A percentile compares a stretch with the other conserved stretches of the same genome.
These are phyloP conservation scores for Moesziomyces sp. DNA, from an alignment of 1,284 basidiomycete genomes.

Conservation along the genomic window DNA sequence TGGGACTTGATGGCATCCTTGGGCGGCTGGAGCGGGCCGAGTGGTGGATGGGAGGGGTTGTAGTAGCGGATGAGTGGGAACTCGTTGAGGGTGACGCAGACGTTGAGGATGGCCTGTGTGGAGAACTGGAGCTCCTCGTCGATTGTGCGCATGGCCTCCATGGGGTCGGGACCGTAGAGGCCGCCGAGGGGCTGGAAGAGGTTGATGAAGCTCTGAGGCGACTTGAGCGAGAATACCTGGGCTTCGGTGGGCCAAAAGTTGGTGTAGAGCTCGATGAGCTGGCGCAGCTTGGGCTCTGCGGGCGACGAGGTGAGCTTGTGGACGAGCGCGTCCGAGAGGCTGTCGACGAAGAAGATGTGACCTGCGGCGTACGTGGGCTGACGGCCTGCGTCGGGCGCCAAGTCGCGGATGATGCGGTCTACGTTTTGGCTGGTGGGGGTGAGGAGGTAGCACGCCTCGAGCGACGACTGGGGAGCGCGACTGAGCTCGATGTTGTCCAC, in stretches of 20 bases:
- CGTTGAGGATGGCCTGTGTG: slow-evolving; percentile 71
- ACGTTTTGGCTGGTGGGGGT: slow-evolving; percentile 95
- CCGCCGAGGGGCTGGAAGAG: slow-evolving; percentile 51
- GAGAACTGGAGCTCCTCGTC: slow-evolving; percentile 64
- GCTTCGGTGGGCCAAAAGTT: slow-evolving; percentile 62
- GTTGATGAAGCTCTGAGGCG: slow-evolving; percentile 50
- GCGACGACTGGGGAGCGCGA: slow-evolving; percentile 50
- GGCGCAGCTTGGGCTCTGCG: slow-evolving; percentile 61
- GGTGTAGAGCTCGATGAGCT: slow-evolving; percentile 65
- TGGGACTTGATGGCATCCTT: slow-evolving; percentile 44
- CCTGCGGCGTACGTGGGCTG: slow-evolving; percentile 81
- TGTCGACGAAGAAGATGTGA: slow-evolving; percentile 94
- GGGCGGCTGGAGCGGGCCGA: slow-evolving; percentile 75
- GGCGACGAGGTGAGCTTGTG: slow-evolving; percentile 61
- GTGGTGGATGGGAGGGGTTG: slow-evolving; percentile 80
- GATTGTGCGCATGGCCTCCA: slow-evolving; percentile 53
- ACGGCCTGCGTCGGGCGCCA: slow-evolving; percentile 43
- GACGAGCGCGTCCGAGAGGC: slow-evolving; percentile 70
- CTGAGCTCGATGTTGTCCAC: slow-evolving; percentile 65
- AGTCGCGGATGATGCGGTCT: slow-evolving; percentile 78
- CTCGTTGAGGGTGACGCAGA: slow-evolving; percentile 91
- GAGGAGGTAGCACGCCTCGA: slow-evolving; percentile 77
- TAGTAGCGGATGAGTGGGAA: slow-evolving; percentile 96
- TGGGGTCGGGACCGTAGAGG: slow-evolving; percentile 71
- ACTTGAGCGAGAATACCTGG: slow-evolving; percentile 62